Conservation (phyloP, 179 eudicot genomes). For the Corrigiola litoralis region DNA sequence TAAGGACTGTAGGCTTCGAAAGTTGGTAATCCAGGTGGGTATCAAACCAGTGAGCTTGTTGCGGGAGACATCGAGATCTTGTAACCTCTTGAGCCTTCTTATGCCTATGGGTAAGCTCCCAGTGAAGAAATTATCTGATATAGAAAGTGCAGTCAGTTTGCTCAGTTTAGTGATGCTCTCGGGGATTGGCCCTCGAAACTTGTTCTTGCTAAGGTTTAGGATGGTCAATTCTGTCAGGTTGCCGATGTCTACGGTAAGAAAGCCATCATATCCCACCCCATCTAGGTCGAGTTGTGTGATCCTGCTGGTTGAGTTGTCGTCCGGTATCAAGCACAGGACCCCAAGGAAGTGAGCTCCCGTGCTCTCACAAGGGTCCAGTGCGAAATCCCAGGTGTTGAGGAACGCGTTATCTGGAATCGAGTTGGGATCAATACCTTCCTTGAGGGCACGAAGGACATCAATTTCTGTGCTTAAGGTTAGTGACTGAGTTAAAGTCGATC, state of each 20-base stretch:
- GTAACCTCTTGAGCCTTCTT: slow-evolving; percentile 35
- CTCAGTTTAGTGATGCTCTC: slow-evolving; percentile 32
- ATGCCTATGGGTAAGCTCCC: slow-evolving; percentile 41
- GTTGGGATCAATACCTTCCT: slow-evolving; percentile 49
- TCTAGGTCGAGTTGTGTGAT: slow-evolving; percentile 50
- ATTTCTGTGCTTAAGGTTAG: slow-evolving; percentile 39
- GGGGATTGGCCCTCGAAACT: slow-evolving; percentile 64
- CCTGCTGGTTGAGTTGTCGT: slow-evolving; percentile 41
- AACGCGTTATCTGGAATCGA: slow-evolving; percentile 48
- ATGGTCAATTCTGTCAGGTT: slow-evolving; percentile 49
- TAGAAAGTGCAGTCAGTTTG: slow-evolving; percentile 38
- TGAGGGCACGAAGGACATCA: slow-evolving; percentile 45
- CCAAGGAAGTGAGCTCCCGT: slow-evolving; percentile 58
- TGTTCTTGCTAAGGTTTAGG: slow-evolving; percentile 52
- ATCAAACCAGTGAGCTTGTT: slow-evolving; percentile 57
- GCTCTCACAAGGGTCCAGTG: slow-evolving; percentile 60
- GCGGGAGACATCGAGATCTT: slow-evolving; percentile 42
- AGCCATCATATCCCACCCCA: slow-evolving; percentile 54
- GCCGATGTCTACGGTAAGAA: slow-evolving; percentile 50
- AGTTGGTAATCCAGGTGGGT: slow-evolving; percentile 34
- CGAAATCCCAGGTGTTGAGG: slow-evolving; percentile 54
- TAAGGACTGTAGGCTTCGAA: slow-evolving; percentile 33
- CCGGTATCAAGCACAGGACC: slow-evolving; percentile 42
- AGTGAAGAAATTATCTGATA: slow-evolving; percentile 51
- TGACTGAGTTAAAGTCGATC: slow-evolving; percentile 23